Evolutionary conservation across 2,329 filamentous ascomycete genomes (phyloP), one percentile per base, ranked within the genome.

Genomic region (Trichophyton mentagrophytes): DNA sequence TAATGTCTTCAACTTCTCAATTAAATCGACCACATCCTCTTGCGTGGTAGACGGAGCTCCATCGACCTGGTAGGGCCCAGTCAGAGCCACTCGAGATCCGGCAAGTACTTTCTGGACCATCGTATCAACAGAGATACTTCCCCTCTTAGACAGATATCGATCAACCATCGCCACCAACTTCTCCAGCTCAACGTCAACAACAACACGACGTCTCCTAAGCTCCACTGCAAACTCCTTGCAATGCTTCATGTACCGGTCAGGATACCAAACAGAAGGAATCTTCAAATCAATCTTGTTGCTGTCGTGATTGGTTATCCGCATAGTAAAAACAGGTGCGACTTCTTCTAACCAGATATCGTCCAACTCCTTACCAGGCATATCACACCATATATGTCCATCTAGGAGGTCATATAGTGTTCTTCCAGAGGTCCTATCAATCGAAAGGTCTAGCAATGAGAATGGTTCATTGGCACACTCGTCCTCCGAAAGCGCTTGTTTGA

Each of bases 171-270:
- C 60, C 20, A 73, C 70, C 13, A 77, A 57, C 42, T 65, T 68
- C 25, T 66, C 64, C 3, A 77, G 66, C 38, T 74, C 68, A 42
- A 69, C 64, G 36, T 68, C 66, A 6, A 72, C 65, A 51, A 72
- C 67, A 6, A 75, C 67, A 63, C 72, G 70, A 33, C 69, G 69
- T 6, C 65, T 62, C 36, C 80, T 77, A 61, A 84, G 76, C 7
- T 76, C 72, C 49, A 74, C 74, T 15, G 80, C 76, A 8, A 75
- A 67, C 1, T 74, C 73, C 60, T 76, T 74, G 62, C 80, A 81
- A 63, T 76, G 72, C 57, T 80, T 74, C 53, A 85, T 72, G 67
- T 86, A 86, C 53, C 83, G 78, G 70, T 86, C 84, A 3, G 80
- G 76, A 64, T 82, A 84, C 66, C 83, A 78, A 1, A 76, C 73